Evolutionary conservation across 2,329 filamentous ascomycete genomes (phyloP).

Genomic region (Neofusicoccum kwambonambiense): DNA sequence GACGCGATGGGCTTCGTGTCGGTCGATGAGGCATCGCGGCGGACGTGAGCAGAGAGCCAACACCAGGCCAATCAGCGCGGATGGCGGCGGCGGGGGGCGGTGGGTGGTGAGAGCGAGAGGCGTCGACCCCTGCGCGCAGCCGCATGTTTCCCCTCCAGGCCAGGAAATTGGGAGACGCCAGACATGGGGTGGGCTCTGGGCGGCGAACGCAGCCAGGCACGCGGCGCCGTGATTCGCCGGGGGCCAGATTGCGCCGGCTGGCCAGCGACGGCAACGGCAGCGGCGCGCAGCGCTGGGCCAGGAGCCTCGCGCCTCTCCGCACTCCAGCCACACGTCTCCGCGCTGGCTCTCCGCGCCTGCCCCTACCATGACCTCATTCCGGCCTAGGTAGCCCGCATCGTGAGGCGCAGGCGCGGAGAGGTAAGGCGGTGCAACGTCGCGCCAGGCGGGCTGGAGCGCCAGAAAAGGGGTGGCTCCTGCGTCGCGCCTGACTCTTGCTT

Average conservation of each 20-base stretch:
- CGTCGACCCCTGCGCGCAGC: background rate
- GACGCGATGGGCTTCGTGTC: background rate
- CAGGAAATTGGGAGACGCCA: background rate
- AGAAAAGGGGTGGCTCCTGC: slow-evolving; percentile 3
- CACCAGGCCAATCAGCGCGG: background rate
- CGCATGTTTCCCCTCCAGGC: background rate
- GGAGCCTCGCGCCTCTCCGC: background rate
- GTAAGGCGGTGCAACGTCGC: background rate
- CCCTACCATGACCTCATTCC: background rate
- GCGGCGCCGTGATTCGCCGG: background rate
- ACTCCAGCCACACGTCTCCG: background rate
- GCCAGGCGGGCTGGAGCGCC: background rate
- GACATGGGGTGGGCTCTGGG: background rate
- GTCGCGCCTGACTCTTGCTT: background rate
- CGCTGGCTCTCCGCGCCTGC: background rate
- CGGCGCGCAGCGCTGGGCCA: too few species aligned
- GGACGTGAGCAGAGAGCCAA: background rate
- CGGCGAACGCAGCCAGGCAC: background rate
- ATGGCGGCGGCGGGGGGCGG: too few species aligned
- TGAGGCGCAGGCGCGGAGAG: background rate
- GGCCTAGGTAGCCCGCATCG: background rate
- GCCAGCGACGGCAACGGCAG: too few species aligned
- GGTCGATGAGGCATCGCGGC: background rate
- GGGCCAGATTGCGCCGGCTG: background rate
- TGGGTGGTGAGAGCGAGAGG: background rate